Percentiles rank a stretch among this genome's conserved stretches.
Conservation (phyloP, 164 flowering plant species). For the Aristolochia contorta region DNA sequence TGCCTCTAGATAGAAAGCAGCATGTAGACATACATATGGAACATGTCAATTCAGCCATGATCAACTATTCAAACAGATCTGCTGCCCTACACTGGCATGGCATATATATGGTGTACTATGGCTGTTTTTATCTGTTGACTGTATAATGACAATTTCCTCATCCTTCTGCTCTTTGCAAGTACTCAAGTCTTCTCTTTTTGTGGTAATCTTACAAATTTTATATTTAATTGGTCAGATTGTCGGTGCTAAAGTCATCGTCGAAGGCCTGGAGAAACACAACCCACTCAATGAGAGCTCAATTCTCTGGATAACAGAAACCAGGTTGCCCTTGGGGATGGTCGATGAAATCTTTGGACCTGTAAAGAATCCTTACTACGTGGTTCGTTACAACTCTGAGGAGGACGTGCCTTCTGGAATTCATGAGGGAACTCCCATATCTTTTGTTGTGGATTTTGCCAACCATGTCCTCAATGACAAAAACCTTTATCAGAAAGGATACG, state of each 20-base stretch:
- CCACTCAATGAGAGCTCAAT: constrained; percentile 93
- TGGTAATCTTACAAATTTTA: constrained; percentile 1
- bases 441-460: constrained; percentile 70
- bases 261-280: constrained; percentile 79
- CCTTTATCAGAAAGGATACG: constrained; percentile 81
- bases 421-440: constrained; percentile 57
- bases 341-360: constrained; percentile 98
- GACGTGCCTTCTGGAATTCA: constrained; percentile 66
- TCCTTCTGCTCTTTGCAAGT: neutral
- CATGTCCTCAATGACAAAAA: constrained; percentile 60
- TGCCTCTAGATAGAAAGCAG: neutral
- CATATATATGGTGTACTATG: neutral
- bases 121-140: neutral
- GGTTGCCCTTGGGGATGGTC: constrained; percentile 62
- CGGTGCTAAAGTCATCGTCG: constrained; percentile 75
- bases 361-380: constrained; percentile 73
- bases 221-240: constrained; percentile 36
- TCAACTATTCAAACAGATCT: neutral
- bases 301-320: constrained; percentile 73
- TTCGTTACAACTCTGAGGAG: constrained; percentile 70
- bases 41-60: neutral
- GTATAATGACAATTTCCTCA: neutral
- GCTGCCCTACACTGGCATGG: neutral
- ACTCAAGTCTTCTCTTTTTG: neutral
- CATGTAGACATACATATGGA: neutral